Percentiles rank a stretch among this genome's conserved stretches.
These are phyloP conservation scores for Thermoascus crustaceus DNA, from an alignment of 2,329 filamentous ascomycete species.

Conservation along the genomic window DNA sequence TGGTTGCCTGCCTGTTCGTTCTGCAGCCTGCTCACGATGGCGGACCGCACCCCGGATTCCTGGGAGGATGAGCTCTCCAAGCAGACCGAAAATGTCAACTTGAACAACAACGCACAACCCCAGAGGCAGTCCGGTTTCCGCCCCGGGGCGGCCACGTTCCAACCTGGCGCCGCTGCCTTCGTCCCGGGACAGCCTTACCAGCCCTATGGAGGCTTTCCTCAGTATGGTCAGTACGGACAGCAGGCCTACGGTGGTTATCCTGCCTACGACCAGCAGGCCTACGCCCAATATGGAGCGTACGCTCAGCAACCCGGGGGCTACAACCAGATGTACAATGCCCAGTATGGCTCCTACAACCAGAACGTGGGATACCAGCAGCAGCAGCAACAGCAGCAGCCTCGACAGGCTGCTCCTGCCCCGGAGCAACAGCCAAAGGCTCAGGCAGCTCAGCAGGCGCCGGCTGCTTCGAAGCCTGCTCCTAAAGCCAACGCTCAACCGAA, in stretches of 20 bases:
- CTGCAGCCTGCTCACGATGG: slow-evolving; percentile 51
- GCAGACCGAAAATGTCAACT: slow-evolving; percentile 67
- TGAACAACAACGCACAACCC: slow-evolving; percentile 49
- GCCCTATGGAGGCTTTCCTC: slow-evolving; percentile 48
- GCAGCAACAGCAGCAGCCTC: slow-evolving; percentile 41
- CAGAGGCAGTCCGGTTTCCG: no score
- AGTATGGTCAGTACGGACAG: slow-evolving; percentile 37
- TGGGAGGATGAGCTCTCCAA: slow-evolving; percentile 88
- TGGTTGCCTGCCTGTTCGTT: slow-evolving; percentile 14
- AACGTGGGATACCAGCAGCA: slow-evolving; percentile 34
- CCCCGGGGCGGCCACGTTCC: slow-evolving; percentile 51
- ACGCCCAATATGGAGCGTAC: slow-evolving; percentile 42
- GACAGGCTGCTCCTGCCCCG: slow-evolving; percentile 39
- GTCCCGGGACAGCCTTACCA: slow-evolving; percentile 63
- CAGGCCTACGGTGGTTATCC: slow-evolving; percentile 49
- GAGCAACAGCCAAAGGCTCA: no score
- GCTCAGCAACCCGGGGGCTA: slow-evolving; percentile 40
- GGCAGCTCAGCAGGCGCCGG: slow-evolving; percentile 39
- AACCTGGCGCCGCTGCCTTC: slow-evolving; percentile 62
- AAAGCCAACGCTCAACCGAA: slow-evolving; percentile 42
- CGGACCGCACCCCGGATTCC: slow-evolving; percentile 67
- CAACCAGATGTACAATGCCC: slow-evolving; percentile 36
- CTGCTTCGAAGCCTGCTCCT: slow-evolving; percentile 25
- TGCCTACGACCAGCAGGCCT: slow-evolving; percentile 45
- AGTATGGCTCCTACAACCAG: slow-evolving; percentile 38